Percentiles rank a stretch among this genome's conserved stretches.
phyloP scores from a whole-genome alignment of 2,329 filamentous ascomycete genomes.

The Penicillium griseofulvum region DNA sequence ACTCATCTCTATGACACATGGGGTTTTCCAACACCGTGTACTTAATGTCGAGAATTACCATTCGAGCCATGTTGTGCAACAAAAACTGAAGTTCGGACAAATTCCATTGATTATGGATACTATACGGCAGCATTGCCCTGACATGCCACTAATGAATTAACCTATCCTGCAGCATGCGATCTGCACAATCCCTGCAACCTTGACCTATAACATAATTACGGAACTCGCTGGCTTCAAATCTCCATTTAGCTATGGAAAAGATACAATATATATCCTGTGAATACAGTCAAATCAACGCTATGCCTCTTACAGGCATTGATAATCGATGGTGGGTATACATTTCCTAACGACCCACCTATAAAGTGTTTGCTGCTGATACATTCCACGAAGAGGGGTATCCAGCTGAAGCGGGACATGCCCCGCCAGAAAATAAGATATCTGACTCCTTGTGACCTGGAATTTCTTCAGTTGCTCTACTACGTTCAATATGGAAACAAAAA shows the following conservation, averaged over 20 bases:
- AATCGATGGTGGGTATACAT: background rate
- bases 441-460: too few species aligned
- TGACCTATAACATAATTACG: background rate
- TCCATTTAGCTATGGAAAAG: background rate
- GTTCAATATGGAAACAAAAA: slow-evolving; percentile 1
- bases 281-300: background rate
- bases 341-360: background rate
- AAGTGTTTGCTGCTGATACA: background rate
- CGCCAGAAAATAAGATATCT: background rate
- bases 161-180: background rate
- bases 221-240: too few species aligned
- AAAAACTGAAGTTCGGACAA: background rate
- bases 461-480: background rate
- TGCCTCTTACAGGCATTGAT: too few species aligned
- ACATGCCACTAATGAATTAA: background rate
- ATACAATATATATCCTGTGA: too few species aligned
- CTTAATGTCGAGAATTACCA: slow-evolving; percentile 2
- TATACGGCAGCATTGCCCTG: background rate
- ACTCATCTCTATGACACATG: slow-evolving; percentile 4
- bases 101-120: background rate
- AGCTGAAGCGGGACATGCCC: background rate
- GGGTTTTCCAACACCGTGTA: slow-evolving; percentile 5
- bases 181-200: background rate
- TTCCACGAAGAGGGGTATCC: background rate
- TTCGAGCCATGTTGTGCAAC: slow-evolving; percentile 10